Evolutionary conservation across 257 asterid species (phyloP).

Genomic region (Fraxinus americana): DNA sequence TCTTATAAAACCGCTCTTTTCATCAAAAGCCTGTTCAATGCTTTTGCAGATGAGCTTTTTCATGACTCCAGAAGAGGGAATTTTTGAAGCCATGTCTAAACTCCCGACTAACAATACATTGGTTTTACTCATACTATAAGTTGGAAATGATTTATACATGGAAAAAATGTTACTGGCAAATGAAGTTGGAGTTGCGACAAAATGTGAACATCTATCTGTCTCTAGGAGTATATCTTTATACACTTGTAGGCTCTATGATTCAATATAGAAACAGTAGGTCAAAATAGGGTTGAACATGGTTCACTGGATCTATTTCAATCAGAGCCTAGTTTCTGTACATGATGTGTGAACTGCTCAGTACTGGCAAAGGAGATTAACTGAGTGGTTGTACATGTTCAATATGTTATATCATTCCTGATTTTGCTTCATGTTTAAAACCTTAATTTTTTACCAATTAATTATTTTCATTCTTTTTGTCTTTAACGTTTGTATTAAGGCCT

Average conservation of each 20-base stretch:
- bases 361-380: slow-evolving; percentile 14
- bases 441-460: neutral
- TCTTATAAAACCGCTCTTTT: slow-evolving; percentile 10
- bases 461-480: neutral
- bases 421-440: neutral
- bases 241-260: slow-evolving; percentile 27
- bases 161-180: neutral
- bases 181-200: slow-evolving; percentile 8
- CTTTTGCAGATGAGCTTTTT: slow-evolving; percentile 49
- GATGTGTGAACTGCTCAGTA: slow-evolving; percentile 23
- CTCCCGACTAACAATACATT: slow-evolving; percentile 4
- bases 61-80: slow-evolving; percentile 39
- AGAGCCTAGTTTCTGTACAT: slow-evolving; percentile 31
- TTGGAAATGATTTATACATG: neutral
- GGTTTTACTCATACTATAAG: slow-evolving; percentile 16
- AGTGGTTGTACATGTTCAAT: slow-evolving; percentile 23
- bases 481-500: no score
- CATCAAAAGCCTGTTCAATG: slow-evolving; percentile 9
- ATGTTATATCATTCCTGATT: neutral
- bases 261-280: slow-evolving; percentile 23
- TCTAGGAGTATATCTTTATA: slow-evolving; percentile 28
- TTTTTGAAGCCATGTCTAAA: slow-evolving; percentile 29
- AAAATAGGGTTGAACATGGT: slow-evolving; percentile 20
- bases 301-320: slow-evolving; percentile 29
- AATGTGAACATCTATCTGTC: slow-evolving; percentile 26